Percentiles rank a stretch among this genome's conserved stretches.
Conservation (phyloP, 1,284 basidiomycete genomes). For the Fomes fomentarius region DNA sequence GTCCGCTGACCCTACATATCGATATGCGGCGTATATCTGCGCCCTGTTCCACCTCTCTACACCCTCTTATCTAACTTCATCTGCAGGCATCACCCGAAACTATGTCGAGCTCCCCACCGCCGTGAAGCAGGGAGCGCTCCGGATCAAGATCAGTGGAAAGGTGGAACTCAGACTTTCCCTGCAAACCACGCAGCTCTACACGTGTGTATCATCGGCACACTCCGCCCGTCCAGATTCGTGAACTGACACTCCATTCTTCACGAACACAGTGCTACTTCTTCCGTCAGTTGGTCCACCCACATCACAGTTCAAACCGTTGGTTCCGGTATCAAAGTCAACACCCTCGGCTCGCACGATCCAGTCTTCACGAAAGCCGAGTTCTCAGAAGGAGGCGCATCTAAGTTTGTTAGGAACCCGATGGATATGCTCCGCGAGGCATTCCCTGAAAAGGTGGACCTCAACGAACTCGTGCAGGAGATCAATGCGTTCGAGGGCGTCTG, state of each 20-base stretch:
- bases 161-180: constrained; percentile 30
- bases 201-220: no score
- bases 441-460: constrained; percentile 26
- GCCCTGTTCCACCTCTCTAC: not conserved
- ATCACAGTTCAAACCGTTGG: constrained; percentile 22
- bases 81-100: constrained; percentile 35
- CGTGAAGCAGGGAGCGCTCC: constrained; percentile 27
- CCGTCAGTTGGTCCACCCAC: constrained; percentile 26
- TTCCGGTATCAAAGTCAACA: constrained; percentile 24
- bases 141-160: constrained; percentile 34
- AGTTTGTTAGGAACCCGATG: constrained; percentile 15
- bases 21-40: no score
- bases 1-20: constrained; percentile 1
- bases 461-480: constrained; percentile 29
- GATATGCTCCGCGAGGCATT: constrained; percentile 21
- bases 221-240: no score
- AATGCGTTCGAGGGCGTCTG: constrained; percentile 35
- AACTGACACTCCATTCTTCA: no score
- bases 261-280: constrained; percentile 25
- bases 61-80: not conserved
- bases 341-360: constrained; percentile 21
- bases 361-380: constrained; percentile 13
- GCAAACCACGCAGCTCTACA: constrained; percentile 24
- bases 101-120: constrained; percentile 32
- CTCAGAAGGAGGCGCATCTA: constrained; percentile 10